Percentiles rank a stretch among this genome's conserved stretches.
phyloP scores from a whole-genome alignment of 352 stramenopile genomes.

The Phytophthora megakarya region DNA sequence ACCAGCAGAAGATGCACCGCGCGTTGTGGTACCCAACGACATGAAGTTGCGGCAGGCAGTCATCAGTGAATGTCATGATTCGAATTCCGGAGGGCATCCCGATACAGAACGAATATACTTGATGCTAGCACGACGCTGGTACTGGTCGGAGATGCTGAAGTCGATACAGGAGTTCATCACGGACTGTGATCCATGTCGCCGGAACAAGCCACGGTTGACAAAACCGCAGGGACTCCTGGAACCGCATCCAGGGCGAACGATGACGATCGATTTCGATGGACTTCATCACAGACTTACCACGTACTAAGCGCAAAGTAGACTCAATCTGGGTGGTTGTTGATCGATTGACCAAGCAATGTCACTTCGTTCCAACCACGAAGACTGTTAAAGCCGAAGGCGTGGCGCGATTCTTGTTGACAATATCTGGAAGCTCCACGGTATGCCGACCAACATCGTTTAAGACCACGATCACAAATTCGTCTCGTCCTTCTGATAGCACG shows the following conservation, averaged over 20 bases:
- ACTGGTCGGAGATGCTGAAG: slow-evolving; percentile 16
- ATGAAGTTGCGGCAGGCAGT: slow-evolving; percentile 6
- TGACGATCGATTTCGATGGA: slow-evolving; percentile 5
- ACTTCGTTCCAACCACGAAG: not conserved
- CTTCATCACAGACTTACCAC: slow-evolving; percentile 16
- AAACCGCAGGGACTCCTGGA: no score
- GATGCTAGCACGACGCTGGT: slow-evolving; percentile 7
- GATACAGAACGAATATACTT: slow-evolving; percentile 11
- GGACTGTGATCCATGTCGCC: slow-evolving; percentile 10
- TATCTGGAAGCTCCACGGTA: not conserved
- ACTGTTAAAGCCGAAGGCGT: not conserved
- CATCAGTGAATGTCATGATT: slow-evolving; percentile 15
- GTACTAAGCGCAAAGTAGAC: no score
- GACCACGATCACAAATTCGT: slow-evolving; percentile 22
- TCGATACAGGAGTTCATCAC: not conserved
- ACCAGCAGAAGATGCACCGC: slow-evolving; percentile 4
- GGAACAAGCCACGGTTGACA: no score
- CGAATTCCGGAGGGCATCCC: slow-evolving; percentile 16
- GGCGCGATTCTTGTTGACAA: not conserved
- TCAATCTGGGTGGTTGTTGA: slow-evolving; percentile 16
- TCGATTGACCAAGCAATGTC: slow-evolving; percentile 7
- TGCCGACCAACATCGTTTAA: slow-evolving; percentile 11
- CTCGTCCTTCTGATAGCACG: slow-evolving; percentile 6
- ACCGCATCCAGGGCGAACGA: not conserved
- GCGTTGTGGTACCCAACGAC: slow-evolving; percentile 14